Conservation (phyloP, 2,329 filamentous ascomycete genomes). For the Aspergillus pseudotamarii region DNA sequence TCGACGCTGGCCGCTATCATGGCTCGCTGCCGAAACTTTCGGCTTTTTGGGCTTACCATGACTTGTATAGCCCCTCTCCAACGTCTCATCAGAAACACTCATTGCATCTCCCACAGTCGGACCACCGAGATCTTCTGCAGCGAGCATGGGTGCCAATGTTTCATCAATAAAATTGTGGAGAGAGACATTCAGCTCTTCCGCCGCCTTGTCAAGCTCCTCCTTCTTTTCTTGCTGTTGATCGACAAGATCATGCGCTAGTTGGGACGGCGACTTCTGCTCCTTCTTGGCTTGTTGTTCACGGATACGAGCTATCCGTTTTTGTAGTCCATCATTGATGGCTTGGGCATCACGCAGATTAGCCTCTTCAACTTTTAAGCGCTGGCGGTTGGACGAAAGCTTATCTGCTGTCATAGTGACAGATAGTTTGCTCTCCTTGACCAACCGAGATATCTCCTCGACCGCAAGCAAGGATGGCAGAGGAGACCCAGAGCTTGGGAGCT, state of each 20-base stretch:
- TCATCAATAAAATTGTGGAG: constrained; percentile 72
- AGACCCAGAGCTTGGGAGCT: constrained; percentile 68
- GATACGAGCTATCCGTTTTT: constrained; percentile 62
- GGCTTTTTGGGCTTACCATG: constrained; percentile 51
- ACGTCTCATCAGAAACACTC: constrained; percentile 60
- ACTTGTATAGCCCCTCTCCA: constrained; percentile 57
- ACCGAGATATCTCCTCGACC: constrained; percentile 66
- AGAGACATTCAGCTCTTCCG: constrained; percentile 61
- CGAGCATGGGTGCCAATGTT: constrained; percentile 73
- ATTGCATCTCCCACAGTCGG: constrained; percentile 77
- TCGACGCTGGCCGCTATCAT: constrained; percentile 46
- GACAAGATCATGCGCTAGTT: constrained; percentile 66
- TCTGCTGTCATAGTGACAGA: constrained; percentile 54
- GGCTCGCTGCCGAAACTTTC: constrained; percentile 31
- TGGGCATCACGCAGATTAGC: constrained; percentile 51
- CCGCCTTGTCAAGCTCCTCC: constrained; percentile 62
- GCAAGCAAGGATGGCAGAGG: constrained; percentile 72
- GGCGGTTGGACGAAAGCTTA: constrained; percentile 42
- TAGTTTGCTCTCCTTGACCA: constrained; percentile 64
- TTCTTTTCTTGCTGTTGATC: constrained; percentile 63
- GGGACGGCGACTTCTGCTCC: constrained; percentile 61
- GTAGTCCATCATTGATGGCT: constrained; percentile 51
- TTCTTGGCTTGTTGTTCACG: constrained; percentile 60
- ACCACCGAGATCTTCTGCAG: constrained; percentile 80
- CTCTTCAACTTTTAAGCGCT: constrained; percentile 49